phyloP scores from a whole-genome alignment of 495 filamentous ascomycete species.

The Xylaria telfairii region DNA sequence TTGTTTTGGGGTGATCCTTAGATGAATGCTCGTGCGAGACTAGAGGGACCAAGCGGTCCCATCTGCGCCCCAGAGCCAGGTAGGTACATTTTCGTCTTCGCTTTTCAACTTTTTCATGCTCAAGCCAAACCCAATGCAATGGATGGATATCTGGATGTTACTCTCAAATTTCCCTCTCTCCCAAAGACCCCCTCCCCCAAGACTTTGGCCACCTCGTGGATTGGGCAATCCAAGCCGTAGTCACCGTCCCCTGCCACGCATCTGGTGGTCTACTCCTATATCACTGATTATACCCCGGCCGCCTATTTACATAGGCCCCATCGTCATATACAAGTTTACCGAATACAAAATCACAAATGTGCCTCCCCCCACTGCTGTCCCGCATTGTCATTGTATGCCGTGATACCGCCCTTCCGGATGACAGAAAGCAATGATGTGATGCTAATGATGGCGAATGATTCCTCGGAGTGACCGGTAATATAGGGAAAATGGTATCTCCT shows the following conservation, averaged over 20 bases:
- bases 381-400: constrained; percentile 6
- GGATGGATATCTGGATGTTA: constrained; percentile 1
- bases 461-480: constrained; percentile 9
- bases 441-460: background rate
- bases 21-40: background rate
- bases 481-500: constrained; percentile 46
- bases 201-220: background rate
- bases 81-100: background rate
- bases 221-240: background rate
- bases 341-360: constrained; percentile 18
- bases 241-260: background rate
- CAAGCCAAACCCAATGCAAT: constrained; percentile 1
- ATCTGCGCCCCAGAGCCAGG: background rate
- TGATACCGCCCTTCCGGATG: background rate
- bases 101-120: background rate
- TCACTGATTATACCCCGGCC: constrained; percentile 3
- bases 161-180: background rate
- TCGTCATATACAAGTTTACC: constrained; percentile 20
- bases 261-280: background rate
- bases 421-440: constrained; percentile 3
- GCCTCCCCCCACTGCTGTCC: constrained; percentile 14
- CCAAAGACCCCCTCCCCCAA: background rate
- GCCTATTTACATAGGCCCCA: constrained; percentile 4
- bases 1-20: background rate
- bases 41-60: background rate